Conservation (phyloP, 768 basidiomycete species). For the Solioccasus polychromus region DNA sequence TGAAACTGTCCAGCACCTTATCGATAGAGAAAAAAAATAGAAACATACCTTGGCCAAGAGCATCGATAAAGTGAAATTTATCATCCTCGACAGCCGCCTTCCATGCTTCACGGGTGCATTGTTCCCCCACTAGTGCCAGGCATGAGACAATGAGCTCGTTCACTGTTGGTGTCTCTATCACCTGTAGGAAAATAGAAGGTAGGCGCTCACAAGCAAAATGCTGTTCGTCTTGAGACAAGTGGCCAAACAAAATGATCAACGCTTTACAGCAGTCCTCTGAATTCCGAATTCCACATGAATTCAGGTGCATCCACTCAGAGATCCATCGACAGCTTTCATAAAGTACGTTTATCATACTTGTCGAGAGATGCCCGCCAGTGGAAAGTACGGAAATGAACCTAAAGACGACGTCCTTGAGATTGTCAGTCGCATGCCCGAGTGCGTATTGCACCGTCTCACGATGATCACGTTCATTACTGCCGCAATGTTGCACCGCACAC, state of each 20-base stretch:
- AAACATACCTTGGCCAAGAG: constrained; percentile 20
- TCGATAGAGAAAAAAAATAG: neutral
- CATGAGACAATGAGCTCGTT: constrained; percentile 19
- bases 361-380: constrained; percentile 11
- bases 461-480: constrained; percentile 26
- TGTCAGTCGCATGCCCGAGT: constrained; percentile 2
- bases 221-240: constrained; percentile 20
- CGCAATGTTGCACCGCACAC: constrained; percentile 1
- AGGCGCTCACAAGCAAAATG: constrained; percentile 15
- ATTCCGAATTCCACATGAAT: constrained; percentile 24
- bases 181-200: neutral
- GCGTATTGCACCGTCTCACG: constrained; percentile 15
- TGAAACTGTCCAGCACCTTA: constrained; percentile 8
- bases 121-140: constrained; percentile 8
- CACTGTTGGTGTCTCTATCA: constrained; percentile 11
- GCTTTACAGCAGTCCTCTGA: constrained; percentile 30
- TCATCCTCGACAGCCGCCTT: constrained; percentile 12
- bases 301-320: constrained; percentile 20
- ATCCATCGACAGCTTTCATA: constrained; percentile 18
- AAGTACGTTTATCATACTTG: constrained; percentile 17
- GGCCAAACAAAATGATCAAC: constrained; percentile 26
- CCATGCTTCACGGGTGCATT: constrained; percentile 23
- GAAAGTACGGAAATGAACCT: constrained; percentile 24
- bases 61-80: constrained; percentile 8
- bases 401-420: constrained; percentile 17